Conservation (phyloP, 345 rosid genomes). For the Brassica carinata region DNA sequence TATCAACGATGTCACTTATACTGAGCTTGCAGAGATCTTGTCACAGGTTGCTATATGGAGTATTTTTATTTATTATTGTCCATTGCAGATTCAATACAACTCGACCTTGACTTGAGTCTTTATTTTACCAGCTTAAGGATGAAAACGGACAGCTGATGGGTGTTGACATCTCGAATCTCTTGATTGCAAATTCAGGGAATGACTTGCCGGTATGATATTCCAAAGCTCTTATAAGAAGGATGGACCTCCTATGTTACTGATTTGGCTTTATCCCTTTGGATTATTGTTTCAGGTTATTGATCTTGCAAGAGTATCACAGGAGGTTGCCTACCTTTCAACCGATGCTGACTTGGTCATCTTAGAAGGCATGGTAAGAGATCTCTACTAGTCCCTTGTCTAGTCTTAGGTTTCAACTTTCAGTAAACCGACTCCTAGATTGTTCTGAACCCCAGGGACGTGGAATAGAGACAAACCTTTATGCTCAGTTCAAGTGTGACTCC, state of each 20-base stretch:
- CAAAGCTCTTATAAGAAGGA: neutral
- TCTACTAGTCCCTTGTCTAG: neutral
- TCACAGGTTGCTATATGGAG: conserved; percentile 60
- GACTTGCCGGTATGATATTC: conserved; percentile 84
- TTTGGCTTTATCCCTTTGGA: neutral
- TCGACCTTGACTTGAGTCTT: conserved; percentile 39
- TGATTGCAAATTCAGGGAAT: conserved; percentile 91
- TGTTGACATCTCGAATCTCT: conserved; percentile 79
- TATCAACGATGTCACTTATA: conserved; percentile 89
- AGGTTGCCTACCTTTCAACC: conserved; percentile 76
- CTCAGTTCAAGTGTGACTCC: conserved; percentile 95
- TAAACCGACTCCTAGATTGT: conserved; percentile 28
- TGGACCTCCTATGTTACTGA: neutral
- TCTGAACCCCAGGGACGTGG: conserved; percentile 81
- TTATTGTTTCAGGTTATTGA: conserved; percentile 77
- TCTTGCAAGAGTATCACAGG: conserved; percentile 85
- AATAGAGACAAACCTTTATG: conserved; percentile 96
- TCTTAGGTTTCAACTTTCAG: conserved; percentile 12
- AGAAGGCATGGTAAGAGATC: conserved; percentile 97
- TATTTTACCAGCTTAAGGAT: conserved; percentile 75
- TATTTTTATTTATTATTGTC: neutral
- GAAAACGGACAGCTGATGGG: conserved; percentile 73
- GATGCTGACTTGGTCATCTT: conserved; percentile 91
- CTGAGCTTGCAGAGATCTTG: conserved; percentile 78
- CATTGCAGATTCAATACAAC: conserved; percentile 1